Conservation (phyloP, 495 filamentous ascomycete species). For the Penicillium daleae region DNA sequence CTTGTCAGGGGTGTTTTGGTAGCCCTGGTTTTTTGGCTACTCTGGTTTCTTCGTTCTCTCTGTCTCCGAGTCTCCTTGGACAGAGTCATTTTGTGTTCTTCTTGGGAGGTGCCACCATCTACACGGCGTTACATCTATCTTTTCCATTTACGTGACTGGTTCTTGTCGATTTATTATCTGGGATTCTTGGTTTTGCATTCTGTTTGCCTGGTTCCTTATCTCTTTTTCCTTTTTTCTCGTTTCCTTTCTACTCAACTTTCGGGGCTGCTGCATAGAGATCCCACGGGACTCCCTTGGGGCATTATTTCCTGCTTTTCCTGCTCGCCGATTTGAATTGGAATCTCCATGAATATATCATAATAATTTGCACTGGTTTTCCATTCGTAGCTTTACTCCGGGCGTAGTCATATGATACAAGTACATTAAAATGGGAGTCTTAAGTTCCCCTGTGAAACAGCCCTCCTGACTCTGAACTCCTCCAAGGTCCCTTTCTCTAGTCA, state of each 20-base stretch:
- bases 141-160: background rate
- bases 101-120: conserved; percentile 16
- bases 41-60: conserved; percentile 1
- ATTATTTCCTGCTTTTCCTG: conserved; percentile 9
- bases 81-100: conserved; percentile 17
- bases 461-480: background rate
- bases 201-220: conserved; percentile 14
- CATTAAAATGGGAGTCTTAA: background rate
- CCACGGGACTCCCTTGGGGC: conserved; percentile 26
- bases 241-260: conserved; percentile 7
- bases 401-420: conserved; percentile 13
- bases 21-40: conserved; percentile 7
- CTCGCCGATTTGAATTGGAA: conserved; percentile 15
- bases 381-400: background rate
- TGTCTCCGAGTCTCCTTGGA: conserved; percentile 18
- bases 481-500: background rate
- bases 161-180: background rate
- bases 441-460: background rate
- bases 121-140: conserved; percentile 35
- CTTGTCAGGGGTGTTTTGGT: conserved; percentile 12
- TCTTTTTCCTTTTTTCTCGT: conserved; percentile 3
- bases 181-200: background rate
- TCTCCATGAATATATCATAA: conserved; percentile 13
- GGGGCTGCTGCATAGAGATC: conserved; percentile 29
- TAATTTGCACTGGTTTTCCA: background rate